Evolutionary conservation across 352 stramenopile genomes (phyloP), one percentile per base, ranked within the genome.

Genomic region (Pythium aphanidermatum): DNA sequence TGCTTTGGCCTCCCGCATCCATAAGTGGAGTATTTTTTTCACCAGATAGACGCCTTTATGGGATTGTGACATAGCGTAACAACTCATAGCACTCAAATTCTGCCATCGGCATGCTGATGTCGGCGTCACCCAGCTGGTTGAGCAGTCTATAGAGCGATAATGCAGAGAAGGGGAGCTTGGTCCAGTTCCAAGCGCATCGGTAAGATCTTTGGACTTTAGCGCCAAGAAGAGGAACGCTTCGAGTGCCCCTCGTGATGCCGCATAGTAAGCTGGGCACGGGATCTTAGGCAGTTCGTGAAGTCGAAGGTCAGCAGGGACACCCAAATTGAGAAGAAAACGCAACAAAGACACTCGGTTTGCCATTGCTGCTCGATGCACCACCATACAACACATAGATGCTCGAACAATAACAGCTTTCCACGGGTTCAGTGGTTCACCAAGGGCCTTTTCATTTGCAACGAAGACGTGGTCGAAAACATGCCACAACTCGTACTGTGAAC

Each of bases 61-160:
- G 10, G 35, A 35, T 38, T 47, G 60, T 3, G 60, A 51, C 0
- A 74, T 13, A 23, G 58, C 60, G 45, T 72, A 73, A 36, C 74
- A 83, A 20, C 70, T 73, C 32, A 86, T 77, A 0, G 63, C 56
- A 33, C 60, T 58, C 25, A 86, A 31, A 21, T 80, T 82, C 37
- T 76, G 68, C 74, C 74, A 86, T 19, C 50, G 69, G 37, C 74
- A 81, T 0, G 28, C 53, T 7, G 65, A 57, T 21, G 45, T 51
- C 14, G 46, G 43, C 11, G 51, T 46, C 5, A 55, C 39, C 35
- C 41, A 58, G 36, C 61, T 69, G 13, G 16, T 54, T 5, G 65
- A 71, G 13, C 47, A 38, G 17, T 20, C 9, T 3, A 70, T 68
- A 8, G 41, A 60, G 4, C 52, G 45, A 23, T 63, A 70, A 13